Evolutionary conservation across 2,329 filamentous ascomycete genomes (phyloP).

Genomic region (Alternaria infectoria): DNA sequence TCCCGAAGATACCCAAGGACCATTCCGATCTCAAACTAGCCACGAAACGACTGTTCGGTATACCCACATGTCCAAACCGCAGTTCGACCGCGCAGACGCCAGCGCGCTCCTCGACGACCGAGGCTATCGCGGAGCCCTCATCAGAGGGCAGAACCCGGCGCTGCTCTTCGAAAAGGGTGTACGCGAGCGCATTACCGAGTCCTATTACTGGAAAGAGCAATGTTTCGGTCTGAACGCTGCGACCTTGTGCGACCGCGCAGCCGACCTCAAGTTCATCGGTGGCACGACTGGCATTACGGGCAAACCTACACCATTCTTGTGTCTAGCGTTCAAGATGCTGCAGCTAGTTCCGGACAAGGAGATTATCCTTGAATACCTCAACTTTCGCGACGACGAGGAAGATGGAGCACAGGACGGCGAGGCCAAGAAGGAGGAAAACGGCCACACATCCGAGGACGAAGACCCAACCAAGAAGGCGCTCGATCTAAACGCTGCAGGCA

Average conservation of each 20-base stretch:
- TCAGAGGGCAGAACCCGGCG: conserved; percentile 92
- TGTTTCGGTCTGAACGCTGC: conserved; percentile 91
- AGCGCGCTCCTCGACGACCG: conserved; percentile 83
- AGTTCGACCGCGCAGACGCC: conserved; percentile 77
- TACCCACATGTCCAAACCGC: conserved; percentile 46
- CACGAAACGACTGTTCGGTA: neutral
- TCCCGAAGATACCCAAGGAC: neutral
- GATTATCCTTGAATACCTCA: conserved; percentile 79
- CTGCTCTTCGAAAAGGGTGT: conserved; percentile 95
- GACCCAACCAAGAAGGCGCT: conserved; percentile 16
- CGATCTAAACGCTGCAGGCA: conserved; percentile 38
- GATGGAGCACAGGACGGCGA: conserved; percentile 18
- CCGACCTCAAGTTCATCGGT: conserved; percentile 82
- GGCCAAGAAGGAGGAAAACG: conserved; percentile 47
- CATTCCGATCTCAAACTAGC: neutral
- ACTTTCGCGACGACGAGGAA: conserved; percentile 54
- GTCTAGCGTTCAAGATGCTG: conserved; percentile 91
- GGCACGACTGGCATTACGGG: conserved; percentile 86
- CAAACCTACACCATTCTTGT: conserved; percentile 90
- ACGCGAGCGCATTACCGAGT: conserved; percentile 92
- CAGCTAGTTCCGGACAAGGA: conserved; percentile 83
- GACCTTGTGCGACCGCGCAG: conserved; percentile 84
- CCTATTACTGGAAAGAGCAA: conserved; percentile 98
- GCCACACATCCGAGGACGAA: neutral
- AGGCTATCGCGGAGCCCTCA: conserved; percentile 75